These are phyloP conservation scores for Rhodosporidiobolus odoratus DNA, from an alignment of 768 basidiomycete genomes.

Conservation along the genomic window DNA sequence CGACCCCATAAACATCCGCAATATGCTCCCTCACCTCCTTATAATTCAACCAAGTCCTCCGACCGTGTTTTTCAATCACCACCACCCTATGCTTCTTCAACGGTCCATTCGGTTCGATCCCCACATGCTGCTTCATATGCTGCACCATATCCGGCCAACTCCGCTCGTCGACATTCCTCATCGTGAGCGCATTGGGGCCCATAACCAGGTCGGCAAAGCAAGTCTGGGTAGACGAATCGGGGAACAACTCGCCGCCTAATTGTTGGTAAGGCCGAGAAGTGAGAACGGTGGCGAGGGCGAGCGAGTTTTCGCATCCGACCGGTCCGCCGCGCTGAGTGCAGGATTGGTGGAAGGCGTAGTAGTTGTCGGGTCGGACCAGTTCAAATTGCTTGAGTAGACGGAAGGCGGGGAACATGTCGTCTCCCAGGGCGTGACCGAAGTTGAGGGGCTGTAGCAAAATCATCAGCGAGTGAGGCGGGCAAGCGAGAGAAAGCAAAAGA, in stretches of 20 bases:
- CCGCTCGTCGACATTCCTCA: not conserved
- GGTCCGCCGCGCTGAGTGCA: not conserved
- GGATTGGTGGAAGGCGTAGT: not conserved
- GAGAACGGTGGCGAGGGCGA: not conserved
- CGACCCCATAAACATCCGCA: not conserved
- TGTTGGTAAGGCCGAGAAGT: not conserved
- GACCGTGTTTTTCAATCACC: conserved; percentile 1
- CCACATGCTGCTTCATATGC: not conserved
- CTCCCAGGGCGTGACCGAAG: conserved; percentile 1
- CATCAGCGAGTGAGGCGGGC: not conserved
- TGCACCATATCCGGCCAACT: not conserved
- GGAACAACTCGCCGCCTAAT: not conserved
- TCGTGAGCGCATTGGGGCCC: not conserved
- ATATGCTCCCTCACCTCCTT: not conserved
- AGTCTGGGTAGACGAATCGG: not conserved
- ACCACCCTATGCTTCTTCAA: conserved; percentile 5
- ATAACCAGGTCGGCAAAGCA: conserved; percentile 4
- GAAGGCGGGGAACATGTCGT: not conserved
- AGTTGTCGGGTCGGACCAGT: not conserved
- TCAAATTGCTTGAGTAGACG: not conserved
- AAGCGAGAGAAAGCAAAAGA: not conserved
- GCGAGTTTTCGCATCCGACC: not conserved
- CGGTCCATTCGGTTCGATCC: not conserved
- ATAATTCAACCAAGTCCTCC: conserved; percentile 1
- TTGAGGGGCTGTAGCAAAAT: not conserved